These are phyloP conservation scores for Magnolia changhungtana DNA, from an alignment of 164 flowering plant species.

Conservation along the genomic window DNA sequence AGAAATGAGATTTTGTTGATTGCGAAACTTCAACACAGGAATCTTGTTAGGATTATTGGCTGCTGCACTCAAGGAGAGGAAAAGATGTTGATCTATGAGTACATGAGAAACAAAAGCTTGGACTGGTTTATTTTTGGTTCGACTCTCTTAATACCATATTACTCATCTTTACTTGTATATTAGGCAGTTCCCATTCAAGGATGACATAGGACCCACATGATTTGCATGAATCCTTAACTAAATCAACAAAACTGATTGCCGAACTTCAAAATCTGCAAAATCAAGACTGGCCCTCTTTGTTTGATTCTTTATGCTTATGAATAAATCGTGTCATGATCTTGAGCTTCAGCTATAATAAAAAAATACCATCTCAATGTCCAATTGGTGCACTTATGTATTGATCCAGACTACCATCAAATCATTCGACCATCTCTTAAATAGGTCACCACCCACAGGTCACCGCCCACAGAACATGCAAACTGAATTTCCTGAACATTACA, in stretches of 20 bases:
- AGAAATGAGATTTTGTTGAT: constrained; percentile 32
- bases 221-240: background rate
- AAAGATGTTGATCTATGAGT: constrained; percentile 40
- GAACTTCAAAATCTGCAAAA: background rate
- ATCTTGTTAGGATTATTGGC: constrained; percentile 39
- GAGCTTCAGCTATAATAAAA: background rate
- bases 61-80: constrained; percentile 34
- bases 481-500: too few species aligned
- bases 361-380: too few species aligned
- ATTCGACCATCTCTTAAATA: too few species aligned
- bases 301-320: too few species aligned
- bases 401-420: background rate
- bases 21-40: constrained; percentile 43
- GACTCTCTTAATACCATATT: background rate
- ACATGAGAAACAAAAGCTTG: constrained; percentile 31
- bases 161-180: too few species aligned
- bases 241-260: background rate
- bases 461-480: too few species aligned
- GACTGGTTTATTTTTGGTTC: constrained; percentile 29
- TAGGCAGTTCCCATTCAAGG: background rate
- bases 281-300: too few species aligned
- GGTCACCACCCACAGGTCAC: too few species aligned
- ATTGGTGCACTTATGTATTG: too few species aligned
- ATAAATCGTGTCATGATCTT: background rate
- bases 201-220: background rate